Percentiles rank a stretch among this genome's conserved stretches.
These are phyloP conservation scores for Orbilia ellipsospora DNA, from an alignment of 2,329 filamentous ascomycete genomes.

Conservation along the genomic window DNA sequence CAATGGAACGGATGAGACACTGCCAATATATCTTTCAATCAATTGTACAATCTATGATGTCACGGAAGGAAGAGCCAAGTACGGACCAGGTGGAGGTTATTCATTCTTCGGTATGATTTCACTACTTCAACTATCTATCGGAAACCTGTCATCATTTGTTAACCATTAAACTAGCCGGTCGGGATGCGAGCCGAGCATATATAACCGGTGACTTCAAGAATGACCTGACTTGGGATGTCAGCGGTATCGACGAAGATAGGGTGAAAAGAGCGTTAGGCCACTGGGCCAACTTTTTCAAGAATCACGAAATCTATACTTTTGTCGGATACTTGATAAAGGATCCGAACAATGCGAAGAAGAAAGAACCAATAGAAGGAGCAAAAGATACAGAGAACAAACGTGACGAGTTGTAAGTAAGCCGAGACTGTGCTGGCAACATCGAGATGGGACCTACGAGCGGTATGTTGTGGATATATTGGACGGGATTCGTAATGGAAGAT, in stretches of 20 bases:
- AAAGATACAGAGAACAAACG: conserved; percentile 26
- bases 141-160: not conserved
- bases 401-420: conserved; percentile 28
- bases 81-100: conserved; percentile 88
- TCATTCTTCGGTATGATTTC: conserved; percentile 72
- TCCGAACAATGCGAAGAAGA: conserved; percentile 22
- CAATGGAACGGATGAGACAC: conserved; percentile 78
- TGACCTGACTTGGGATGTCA: conserved; percentile 84
- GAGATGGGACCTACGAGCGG: too few species aligned
- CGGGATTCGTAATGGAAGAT: too few species aligned
- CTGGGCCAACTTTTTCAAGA: conserved; percentile 48
- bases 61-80: conserved; percentile 73
- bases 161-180: conserved; percentile 68
- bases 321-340: conserved; percentile 38
- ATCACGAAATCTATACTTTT: conserved; percentile 48
- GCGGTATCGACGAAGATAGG: conserved; percentile 74
- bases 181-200: conserved; percentile 86
- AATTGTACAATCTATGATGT: conserved; percentile 90
- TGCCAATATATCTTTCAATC: conserved; percentile 89
- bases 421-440: too few species aligned
- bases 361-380: conserved; percentile 3
- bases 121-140: not conserved
- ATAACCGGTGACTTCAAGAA: conserved; percentile 92
- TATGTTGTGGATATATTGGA: too few species aligned
- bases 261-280: conserved; percentile 48